Percentiles rank a stretch among this genome's conserved stretches.
Evolutionary conservation across 306 rosid species (phyloP).

Genomic region (Prunus davidiana): DNA sequence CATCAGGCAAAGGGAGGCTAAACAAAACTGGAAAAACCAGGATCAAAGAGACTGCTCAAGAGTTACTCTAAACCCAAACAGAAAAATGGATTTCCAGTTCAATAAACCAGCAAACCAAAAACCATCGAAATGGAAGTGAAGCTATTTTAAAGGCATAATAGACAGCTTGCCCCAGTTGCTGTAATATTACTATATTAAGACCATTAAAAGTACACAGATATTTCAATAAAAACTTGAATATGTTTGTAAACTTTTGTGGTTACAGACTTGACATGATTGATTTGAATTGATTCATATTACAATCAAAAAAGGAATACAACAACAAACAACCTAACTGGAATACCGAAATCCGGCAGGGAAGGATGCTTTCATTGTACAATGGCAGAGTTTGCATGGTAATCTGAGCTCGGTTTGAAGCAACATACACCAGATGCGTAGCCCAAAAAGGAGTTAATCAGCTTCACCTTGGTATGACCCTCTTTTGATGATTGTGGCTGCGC

Average conservation of each 20-base stretch:
- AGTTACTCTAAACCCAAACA: too few relatives aligned
- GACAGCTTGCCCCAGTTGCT: too few relatives aligned
- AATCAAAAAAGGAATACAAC: not conserved
- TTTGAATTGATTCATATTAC: not conserved
- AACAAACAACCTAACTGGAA: not conserved
- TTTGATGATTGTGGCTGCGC: not conserved
- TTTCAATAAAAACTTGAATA: not conserved
- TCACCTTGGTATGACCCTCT: not conserved
- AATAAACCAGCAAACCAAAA: too few relatives aligned
- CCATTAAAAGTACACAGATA: not conserved
- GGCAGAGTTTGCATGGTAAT: not conserved
- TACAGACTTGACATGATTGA: not conserved
- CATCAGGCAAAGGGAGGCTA: too few relatives aligned
- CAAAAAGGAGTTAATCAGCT: not conserved
- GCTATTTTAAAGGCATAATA: too few relatives aligned
- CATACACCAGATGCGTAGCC: not conserved
- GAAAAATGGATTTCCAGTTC: too few relatives aligned
- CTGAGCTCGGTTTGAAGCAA: not conserved
- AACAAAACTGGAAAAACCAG: too few relatives aligned
- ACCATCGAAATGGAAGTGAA: too few relatives aligned
- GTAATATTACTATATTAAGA: not conserved
- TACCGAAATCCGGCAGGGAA: not conserved
- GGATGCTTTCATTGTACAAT: not conserved
- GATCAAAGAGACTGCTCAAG: too few relatives aligned
- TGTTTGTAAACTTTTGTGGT: not conserved